Base-by-base conservation (phyloP, 2,329 filamentous ascomycete species). In the Ascochyta viciae-villosae region DNA sequence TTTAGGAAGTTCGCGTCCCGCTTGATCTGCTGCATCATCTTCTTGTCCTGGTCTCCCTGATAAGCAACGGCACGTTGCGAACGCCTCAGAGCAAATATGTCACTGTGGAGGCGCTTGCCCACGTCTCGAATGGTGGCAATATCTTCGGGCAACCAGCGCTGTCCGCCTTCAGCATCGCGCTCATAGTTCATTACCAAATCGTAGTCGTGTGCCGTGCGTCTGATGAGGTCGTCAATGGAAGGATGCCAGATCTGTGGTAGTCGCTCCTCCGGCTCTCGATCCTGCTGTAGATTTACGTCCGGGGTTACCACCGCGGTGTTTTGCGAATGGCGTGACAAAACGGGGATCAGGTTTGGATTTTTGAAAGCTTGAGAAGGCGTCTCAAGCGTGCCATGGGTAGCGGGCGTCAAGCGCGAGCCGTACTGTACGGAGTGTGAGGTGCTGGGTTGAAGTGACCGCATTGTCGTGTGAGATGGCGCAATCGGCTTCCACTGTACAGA, bases 171-270 rank as follows among this genome's bases (percentile, higher is more conserved):
- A 1, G 53, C 60, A 16, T 65, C 58, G 22, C 57, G 55, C 6
- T 50, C 16, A 43, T 67, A 67, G 35, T 56, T 47, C 33, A 62
- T 35, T 15, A 68, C 53, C 9, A 70, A 54, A n/a, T 63, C 56
- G 45, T 63, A 65, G 39, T 62, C 64, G 35, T 58, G 58, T 5
- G 57, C 6, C 2, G 64, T 67, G 35, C 62, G 63, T 16, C 46
- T 23, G 3, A 63, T 57, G 13, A 67, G 57, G 5, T 37, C 16
- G n/a, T 63, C 56, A 9, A 62, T 47, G 1, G 44, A 37, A 6
- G 46, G 27, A 19, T 53, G 34, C 55, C 62, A 63, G 31, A 58
- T 43, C 8, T 55, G 53, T 1, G 54, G 58, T 8, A 57, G 19
- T 22, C 8, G 37, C 19, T 45, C 35, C 12, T 35, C 43, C 9